Evolutionary conservation across 345 rosid species (phyloP).

Genomic region (Salix exigua): DNA sequence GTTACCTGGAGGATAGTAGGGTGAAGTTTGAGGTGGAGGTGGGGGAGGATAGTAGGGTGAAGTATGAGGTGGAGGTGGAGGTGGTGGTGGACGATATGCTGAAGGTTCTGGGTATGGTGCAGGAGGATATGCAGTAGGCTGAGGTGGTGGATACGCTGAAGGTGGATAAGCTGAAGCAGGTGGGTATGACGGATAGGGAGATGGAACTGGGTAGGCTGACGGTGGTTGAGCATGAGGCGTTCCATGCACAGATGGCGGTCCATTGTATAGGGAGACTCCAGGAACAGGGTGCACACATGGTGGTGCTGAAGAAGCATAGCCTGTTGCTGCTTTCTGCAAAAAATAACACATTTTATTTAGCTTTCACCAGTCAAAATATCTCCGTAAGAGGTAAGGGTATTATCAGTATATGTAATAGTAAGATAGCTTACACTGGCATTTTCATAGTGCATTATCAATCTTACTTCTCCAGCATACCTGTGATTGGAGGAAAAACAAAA

Average conservation of each 20-base stretch:
- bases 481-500: constrained; percentile 10
- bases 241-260: neutral
- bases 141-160: constrained; percentile 27
- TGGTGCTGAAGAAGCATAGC: constrained; percentile 41
- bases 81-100: constrained; percentile 22
- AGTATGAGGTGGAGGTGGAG: constrained; percentile 32
- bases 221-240: constrained; percentile 21
- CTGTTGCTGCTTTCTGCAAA: constrained; percentile 45
- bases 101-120: constrained; percentile 21
- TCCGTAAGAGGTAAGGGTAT: no score
- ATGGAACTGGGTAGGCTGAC: constrained; percentile 16
- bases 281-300: constrained; percentile 23
- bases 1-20: constrained; percentile 54
- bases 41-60: constrained; percentile 41
- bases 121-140: constrained; percentile 16
- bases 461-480: constrained; percentile 84
- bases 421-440: constrained; percentile 52
- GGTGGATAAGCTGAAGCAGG: constrained; percentile 25
- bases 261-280: constrained; percentile 1
- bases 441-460: constrained; percentile 60
- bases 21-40: constrained; percentile 38
- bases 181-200: constrained; percentile 22
- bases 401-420: neutral
- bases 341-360: constrained; percentile 1
- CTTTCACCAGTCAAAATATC: neutral